Evolutionary conservation across 2,329 filamentous ascomycete genomes (phyloP), one percentile per base, ranked within the genome.

Genomic region (Microsporum ferrugineum): DNA sequence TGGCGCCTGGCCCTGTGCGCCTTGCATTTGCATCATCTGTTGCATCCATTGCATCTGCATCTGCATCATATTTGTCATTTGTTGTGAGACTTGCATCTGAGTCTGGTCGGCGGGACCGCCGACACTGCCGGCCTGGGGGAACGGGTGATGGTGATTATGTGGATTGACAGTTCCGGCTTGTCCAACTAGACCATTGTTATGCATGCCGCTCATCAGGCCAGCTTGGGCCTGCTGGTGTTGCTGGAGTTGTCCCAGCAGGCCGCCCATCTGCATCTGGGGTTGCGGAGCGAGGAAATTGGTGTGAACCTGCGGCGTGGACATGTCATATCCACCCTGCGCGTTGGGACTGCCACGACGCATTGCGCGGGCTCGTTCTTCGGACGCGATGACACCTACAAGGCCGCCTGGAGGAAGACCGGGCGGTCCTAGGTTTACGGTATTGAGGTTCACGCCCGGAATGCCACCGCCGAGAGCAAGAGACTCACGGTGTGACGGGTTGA

Each of bases 41-140:
- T 91, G 88, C 87, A 95, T 92, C 75, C 91, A 91, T 71, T 95
- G 88, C 87, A 95, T 91, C 72, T 95, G 90, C 86, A 94, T 90
- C 71, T 91, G 87, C 88, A 92, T 91, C 75, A 92, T 91, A 68
- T 89, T 86, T 61, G 84, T 82, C 88, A 92, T 91, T 70, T 91
- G 88, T 69, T 90, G 87, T 5, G 83, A 87, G 80, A 94, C 87
- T 66, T 91, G 86, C 47, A 91, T 80, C 67, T 92, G 88, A 33
- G 86, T 85, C 71, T 88, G 87, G 64, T 90, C 87, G 27, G 82
- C 82, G 10, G 66, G 70, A 39, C 66, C 29, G 7, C 49, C 49
- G 12, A 33, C 29, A 27, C 49, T 53, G 27, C 49, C 49, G 27
- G 10, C 29, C 49, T 53, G 49, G 6, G 49, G 49, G 31, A 5